Evolutionary conservation across 2,329 filamentous ascomycete genomes (phyloP), one percentile per base, ranked within the genome.

Genomic region (Coniella lustricola): DNA sequence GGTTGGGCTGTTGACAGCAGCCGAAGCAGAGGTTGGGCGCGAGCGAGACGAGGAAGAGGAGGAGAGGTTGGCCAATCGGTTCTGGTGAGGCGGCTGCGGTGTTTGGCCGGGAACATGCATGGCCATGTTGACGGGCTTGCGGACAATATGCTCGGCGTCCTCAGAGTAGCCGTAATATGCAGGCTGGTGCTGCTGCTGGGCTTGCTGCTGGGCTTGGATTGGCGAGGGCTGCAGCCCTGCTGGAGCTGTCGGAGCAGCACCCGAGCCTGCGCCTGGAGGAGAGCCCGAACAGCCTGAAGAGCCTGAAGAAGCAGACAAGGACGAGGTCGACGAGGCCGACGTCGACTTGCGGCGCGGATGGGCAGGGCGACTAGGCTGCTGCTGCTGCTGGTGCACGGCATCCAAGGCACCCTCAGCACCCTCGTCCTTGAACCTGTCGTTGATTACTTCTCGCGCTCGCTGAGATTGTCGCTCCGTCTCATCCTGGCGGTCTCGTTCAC

Each of bases 101-200:
- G 44, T 42, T 31, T 49, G 50, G 50, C 50, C 40, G 39, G 50
- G 50, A 13, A 50, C 50, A 43, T 52, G 50, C 50, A 52, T 52
- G 12, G 50, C 50, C 50, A 52, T 52, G 38, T 50, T 52, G 34
- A 46, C 48, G 38, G 45, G 45, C 22, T 17, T 35, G 17, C 33
- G 35, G 12, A 13, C 25, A 29, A 10, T 29, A 5, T 29, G 25
- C 25, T 29, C 25, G 25, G 5, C 10, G 25, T 10, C 25, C 25
- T 29, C 25, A 5, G 25, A 29, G 25, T 29, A 29, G 25, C 20
- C 17, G 44, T 35, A 8, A 25, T 8, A n/a, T 33, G 7, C 16
- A 4, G 13, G 31, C 20, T 36, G 38, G n/a, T 29, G 14, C 20
- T 40, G 25, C 10, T 37, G 43, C 14, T 29, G 36, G n/a, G n/a